Percentiles rank a stretch among this genome's conserved stretches.
Evolutionary conservation across 164 flowering plant species (phyloP).

Genomic region (Piper longum): DNA sequence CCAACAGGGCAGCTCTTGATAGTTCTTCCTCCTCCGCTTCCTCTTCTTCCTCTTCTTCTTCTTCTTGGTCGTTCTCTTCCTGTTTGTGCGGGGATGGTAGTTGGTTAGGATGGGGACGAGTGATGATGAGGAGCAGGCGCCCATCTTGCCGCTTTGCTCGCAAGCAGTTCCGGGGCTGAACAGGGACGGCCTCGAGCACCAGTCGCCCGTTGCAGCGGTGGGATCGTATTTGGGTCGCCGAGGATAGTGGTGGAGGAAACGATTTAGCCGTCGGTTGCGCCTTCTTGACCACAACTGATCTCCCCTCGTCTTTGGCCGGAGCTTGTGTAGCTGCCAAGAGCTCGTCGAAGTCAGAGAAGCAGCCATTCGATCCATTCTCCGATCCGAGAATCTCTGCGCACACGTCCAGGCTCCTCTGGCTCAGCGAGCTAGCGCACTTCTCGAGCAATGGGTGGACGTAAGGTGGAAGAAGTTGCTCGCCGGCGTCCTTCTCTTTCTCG

Average conservation of each 20-base stretch:
- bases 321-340: slow-evolving; percentile 3
- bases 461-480: slow-evolving; percentile 17
- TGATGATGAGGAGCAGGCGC: slow-evolving; percentile 38
- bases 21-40: slow-evolving; percentile 1
- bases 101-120: neutral
- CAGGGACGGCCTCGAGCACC: slow-evolving; percentile 56
- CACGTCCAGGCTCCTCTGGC: slow-evolving; percentile 55
- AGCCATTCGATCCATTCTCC: slow-evolving; percentile 75
- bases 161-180: slow-evolving; percentile 29
- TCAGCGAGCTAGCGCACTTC: slow-evolving; percentile 34
- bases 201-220: slow-evolving; percentile 49
- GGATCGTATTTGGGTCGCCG: slow-evolving; percentile 32
- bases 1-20: neutral
- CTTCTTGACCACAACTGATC: neutral
- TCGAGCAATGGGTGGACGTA: slow-evolving; percentile 60
- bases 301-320: neutral
- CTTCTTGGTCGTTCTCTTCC: neutral
- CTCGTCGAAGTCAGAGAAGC: slow-evolving; percentile 17
- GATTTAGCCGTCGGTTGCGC: slow-evolving; percentile 8
- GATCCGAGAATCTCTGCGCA: slow-evolving; percentile 94
- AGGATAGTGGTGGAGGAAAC: slow-evolving; percentile 65
- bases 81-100: neutral
- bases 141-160: slow-evolving; percentile 48
- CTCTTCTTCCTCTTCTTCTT: neutral
- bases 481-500: slow-evolving; percentile 13